Conservation (phyloP, 2,329 filamentous ascomycete genomes). For the Calonectria multiphialidica region DNA sequence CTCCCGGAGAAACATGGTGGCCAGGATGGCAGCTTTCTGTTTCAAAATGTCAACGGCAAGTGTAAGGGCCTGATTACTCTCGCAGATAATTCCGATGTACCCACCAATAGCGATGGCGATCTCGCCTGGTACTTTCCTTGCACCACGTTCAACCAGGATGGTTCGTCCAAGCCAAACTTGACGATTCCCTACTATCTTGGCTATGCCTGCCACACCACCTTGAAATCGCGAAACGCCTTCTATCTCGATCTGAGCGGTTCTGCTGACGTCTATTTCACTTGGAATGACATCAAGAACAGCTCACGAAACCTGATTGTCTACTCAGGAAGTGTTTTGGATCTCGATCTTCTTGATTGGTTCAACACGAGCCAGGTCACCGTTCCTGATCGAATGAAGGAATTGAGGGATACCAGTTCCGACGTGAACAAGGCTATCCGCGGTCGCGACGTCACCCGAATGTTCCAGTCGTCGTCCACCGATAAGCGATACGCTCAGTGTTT, state of each 20-base stretch:
- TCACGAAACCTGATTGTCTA: slow-evolving; percentile 94
- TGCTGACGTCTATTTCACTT: slow-evolving; percentile 95
- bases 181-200: slow-evolving; percentile 84
- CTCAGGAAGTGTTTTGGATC: slow-evolving; percentile 91
- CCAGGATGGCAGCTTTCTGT: slow-evolving; percentile 95
- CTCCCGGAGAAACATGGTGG: slow-evolving; percentile 85
- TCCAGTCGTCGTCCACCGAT: slow-evolving; percentile 81
- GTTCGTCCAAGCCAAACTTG: slow-evolving; percentile 81
- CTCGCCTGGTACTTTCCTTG: slow-evolving; percentile 99
- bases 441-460: slow-evolving; percentile 88
- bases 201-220: slow-evolving; percentile 89
- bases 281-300: slow-evolving; percentile 91
- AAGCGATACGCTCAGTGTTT: slow-evolving; percentile 90
- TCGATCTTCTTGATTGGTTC: slow-evolving; percentile 92
- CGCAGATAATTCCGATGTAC: slow-evolving; percentile 79
- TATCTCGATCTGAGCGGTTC: slow-evolving; percentile 75
- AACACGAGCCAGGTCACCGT: slow-evolving; percentile 83
- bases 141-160: slow-evolving; percentile 91
- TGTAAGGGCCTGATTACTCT: slow-evolving; percentile 91
- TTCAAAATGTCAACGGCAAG: slow-evolving; percentile 97
- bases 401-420: slow-evolving; percentile 74
- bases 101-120: slow-evolving; percentile 77
- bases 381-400: slow-evolving; percentile 82
- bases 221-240: slow-evolving; percentile 76
- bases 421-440: slow-evolving; percentile 77